Base-by-base conservation (phyloP, 306 rosid genomes). In the Astragalus membranaceus region DNA sequence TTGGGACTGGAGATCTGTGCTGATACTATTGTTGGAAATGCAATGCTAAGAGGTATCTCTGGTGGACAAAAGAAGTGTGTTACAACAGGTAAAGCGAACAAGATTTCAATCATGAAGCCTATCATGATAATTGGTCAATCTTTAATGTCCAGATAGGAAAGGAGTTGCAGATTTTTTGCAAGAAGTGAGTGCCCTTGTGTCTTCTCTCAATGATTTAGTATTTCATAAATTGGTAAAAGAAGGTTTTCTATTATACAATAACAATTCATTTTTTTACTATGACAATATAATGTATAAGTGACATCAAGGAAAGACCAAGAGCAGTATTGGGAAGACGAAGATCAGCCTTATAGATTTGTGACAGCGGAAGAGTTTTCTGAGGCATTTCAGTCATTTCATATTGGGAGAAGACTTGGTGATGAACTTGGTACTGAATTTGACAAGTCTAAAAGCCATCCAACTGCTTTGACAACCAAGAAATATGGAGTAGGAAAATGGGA, bases 11-110 rank as follows among this genome's bases (percentile, higher is more conserved):
- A 86, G 55, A 69, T 48, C 12, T 83, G 88, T 67, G 88, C 88
- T 39, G 88, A 86, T 76, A 86, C 86, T 47, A 8, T 86, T 61
- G 83, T 86, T 20, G 90, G 90, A 74, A 76, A 78, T 76, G 78
- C 79, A 26, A 65, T 86, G 80, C 44, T 83, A 66, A 81, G 91
- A 61, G 91, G 91, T 35, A 71, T 86, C 67, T 86, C 91, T 10
- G 91, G 91, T 33, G 91, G 91, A 74, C 91, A 86, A 81, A 84
- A n/a, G 74, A 86, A 86, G 54, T 85, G 91, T 5, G 83, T 86
- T 61, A 86, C 91, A 53, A 86, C 88, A 8, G 91, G 91, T 86
- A 70, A 81, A 65, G 9, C 6, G 51, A 36, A 16, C 46, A 17
- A 43, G 26, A 30, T 30, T 65, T 69, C 30, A n/a, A 51, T 74